Base-by-base conservation (phyloP, 257 asterid genomes). In the Linaria vulgaris region DNA sequence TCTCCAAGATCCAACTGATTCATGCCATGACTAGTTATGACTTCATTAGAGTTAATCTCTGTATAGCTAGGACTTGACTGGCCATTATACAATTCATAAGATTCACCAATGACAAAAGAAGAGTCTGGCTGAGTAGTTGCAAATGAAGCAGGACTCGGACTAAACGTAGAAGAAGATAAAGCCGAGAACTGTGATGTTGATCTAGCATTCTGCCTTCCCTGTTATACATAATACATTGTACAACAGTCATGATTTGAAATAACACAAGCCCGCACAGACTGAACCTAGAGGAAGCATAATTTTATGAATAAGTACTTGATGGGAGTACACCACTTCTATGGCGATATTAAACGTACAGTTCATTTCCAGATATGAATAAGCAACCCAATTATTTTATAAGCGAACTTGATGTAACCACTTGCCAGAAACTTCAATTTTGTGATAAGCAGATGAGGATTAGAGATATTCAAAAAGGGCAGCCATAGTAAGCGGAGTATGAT, bases 31-130 rank as follows among this genome's bases (percentile, higher is more conserved):
- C 61, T 74, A 44, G 14, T 61, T 38, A 61, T 46, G 64, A 57
- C 61, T 64, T 70, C 82, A 74, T 44, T 64, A 49, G 94, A 89
- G 74, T 76, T 81, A 61, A 83, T 68, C 80, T 92, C 97, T 67
- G 59, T 81, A 44, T 90, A 82, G 70, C 68, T 80, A 60, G 94
- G 94, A 77, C 96, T 83, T 56, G 85, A 72, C 44, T 66, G 50
- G 67, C 64, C 81, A 47, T 49, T 72, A 71, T 56, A 64, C 57
- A 68, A 68, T 31, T 78, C 94, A 80, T 74, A 64, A 77, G 90
- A 83, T 77, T 81, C 92, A 66, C 71, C 74, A 49, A 74, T 31
- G 51, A 54, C 54, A 58, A 77, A 72, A 66, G 95, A 76, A 53
- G 94, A 78, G 50, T 74, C 85, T 43, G 76, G 83, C 67, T 68